Evolutionary conservation across 805 yeast species (phyloP), one percentile per base, ranked within the genome.

Genomic region (Saturnispora sekii): DNA sequence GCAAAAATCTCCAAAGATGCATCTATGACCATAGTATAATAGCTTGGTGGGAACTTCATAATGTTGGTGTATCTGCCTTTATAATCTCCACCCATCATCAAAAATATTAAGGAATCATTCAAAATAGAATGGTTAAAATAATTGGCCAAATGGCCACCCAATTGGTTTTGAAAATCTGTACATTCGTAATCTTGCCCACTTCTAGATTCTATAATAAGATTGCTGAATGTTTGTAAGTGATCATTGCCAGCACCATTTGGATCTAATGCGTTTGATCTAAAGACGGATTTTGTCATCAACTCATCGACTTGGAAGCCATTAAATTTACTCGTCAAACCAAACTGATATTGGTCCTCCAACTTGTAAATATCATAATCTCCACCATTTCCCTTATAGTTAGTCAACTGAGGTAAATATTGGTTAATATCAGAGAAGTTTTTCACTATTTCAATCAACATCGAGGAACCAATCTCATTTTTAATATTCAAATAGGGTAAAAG

Each of bases 1-100:
- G 84, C 77, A 57, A 88, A 85, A 1, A 89, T 68, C 48, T 82
- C 87, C 55, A 90, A 78, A 0, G 96, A 81, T 2, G 74, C 58
- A 62, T 90, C 96, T n/a, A 87, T 73, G 3, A 84, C 63, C 41
- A 77, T 66, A 0, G 77, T 74, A 2, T 69, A 65, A 4, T 65
- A 57, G n/a, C 66, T 65, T 10, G 75, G 77, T 1, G 76, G 59
- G 40, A 60, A 60, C 18, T 45, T 50, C 40, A 53, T 55, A 8
- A 58, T 49, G 29, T 69, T 62, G 1, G 71, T 64, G 52, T 70
- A 68, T 21, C 26, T 4, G 3, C 65, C 65, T 40, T 49, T 38
- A 12, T 44, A 36, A 26, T 54, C 51, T 2, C 57, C 47, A 7
- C 61, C 60, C 33, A 54, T 55, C 42, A 43, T 54, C 53, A 67